Evolutionary conservation across 1,284 basidiomycete genomes (phyloP), one percentile per base, ranked within the genome.

Genomic region (Anthracocystis setariae): DNA sequence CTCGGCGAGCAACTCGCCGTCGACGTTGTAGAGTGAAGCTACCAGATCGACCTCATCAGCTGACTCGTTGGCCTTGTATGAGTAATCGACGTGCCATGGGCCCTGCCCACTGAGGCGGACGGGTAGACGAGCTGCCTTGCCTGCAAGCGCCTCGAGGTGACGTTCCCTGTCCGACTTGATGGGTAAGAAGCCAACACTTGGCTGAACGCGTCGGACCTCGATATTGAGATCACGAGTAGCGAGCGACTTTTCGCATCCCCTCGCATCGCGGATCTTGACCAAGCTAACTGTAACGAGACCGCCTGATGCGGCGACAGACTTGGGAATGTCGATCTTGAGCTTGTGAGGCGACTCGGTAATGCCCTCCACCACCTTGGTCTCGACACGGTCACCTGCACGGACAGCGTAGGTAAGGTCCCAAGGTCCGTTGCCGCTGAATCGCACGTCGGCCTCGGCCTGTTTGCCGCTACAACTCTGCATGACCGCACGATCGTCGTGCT

Each of bases 131-230:
- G 89, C 90, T 40, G 85, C 84, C 62, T 92, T 89, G 42, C 90
- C 88, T 75, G 95, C 90, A n/a, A 92, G 86, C 39, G 94, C 87
- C 4, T 89, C 88, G 8, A 90, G 83, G 40, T 86, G 86, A 43
- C 76, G 71, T n/a, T 48, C 57, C 23, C 47, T 51, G 5, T 54
- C 53, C 8, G 89, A 87, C 66, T 87, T 76, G 49, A 61, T 46
- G 9, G 75, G 87, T 38, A 90, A 88, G 84, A 98, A 96, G 76
- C 89, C 90, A 20, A 87, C 93, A 1, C 91, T 94, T 3, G 95
- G 93, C 89, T 91, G 90, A 15, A 90, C 86, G 56, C 92, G 86
- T 74, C 91, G 88, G n/a, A 98, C 92, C 73, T 93, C 92, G 52
- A 96, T 90, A n/a, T 89, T 87, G 48, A 96, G 85, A 15, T 92